phyloP scores from a whole-genome alignment of 2,329 filamentous ascomycete species.

The Hirsutella thompsonii region DNA sequence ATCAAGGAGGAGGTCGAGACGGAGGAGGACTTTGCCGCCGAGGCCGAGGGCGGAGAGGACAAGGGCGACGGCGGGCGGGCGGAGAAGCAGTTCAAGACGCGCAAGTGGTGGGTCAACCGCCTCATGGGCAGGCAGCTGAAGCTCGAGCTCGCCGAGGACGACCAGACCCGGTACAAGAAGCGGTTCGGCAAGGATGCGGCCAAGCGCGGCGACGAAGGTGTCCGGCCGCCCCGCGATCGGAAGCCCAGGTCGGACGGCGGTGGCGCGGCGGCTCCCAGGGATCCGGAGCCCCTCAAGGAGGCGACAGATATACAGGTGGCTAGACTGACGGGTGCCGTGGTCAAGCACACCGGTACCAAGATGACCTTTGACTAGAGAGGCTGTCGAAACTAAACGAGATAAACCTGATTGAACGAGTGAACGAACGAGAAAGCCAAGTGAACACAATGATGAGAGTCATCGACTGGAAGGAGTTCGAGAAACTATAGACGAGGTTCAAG shows the following conservation, averaged over 20 bases:
- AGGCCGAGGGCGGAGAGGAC: constrained; percentile 27
- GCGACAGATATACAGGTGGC: constrained; percentile 35
- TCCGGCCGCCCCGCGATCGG: constrained; percentile 19
- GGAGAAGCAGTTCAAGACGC: constrained; percentile 41
- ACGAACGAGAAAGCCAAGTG: no score
- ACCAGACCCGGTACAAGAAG: constrained; percentile 83
- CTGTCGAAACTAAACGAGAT: not conserved
- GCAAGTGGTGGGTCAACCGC: constrained; percentile 77
- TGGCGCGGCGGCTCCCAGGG: constrained; percentile 20
- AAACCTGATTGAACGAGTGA: no score
- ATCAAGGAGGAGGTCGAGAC: constrained; percentile 53
- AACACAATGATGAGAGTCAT: no score
- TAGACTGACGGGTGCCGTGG: constrained; percentile 66
- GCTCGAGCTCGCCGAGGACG: constrained; percentile 88
- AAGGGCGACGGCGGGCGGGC: constrained; percentile 28
- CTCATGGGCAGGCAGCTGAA: constrained; percentile 70
- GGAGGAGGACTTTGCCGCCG: constrained; percentile 38
- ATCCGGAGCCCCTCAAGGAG: constrained; percentile 24
- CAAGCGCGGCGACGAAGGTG: constrained; percentile 14
- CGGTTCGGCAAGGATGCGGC: constrained; percentile 64
- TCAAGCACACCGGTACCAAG: constrained; percentile 69
- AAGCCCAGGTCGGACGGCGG: constrained; percentile 21
- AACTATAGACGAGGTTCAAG: no score
- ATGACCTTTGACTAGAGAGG: constrained; percentile 57
- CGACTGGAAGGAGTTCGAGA: no score